Conservation (phyloP, 768 basidiomycete genomes). For the Leucogyrophana mollusca region DNA sequence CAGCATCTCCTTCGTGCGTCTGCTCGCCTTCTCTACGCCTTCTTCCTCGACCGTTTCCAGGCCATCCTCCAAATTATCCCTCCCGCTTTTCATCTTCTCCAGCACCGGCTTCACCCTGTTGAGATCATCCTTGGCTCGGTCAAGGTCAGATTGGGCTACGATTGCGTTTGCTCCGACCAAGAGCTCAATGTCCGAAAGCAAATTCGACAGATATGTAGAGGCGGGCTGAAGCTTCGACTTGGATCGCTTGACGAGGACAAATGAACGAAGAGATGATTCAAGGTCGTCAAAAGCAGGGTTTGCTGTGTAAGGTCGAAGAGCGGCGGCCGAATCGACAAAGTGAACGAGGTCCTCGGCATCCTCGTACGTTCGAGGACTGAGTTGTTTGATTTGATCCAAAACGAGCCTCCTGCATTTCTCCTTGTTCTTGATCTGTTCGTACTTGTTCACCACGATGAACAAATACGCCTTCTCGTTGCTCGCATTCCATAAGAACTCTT, state of each 20-base stretch:
- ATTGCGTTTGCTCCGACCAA: conserved; percentile 84
- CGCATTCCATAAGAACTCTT: conserved; percentile 90
- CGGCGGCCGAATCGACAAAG: conserved; percentile 90
- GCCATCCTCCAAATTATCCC: conserved; percentile 74
- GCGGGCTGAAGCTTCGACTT: conserved; percentile 95
- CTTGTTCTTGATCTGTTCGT: conserved; percentile 93
- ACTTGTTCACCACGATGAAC: conserved; percentile 99
- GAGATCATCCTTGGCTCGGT: conserved; percentile 70
- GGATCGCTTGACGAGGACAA: conserved; percentile 93
- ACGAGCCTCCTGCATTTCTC: conserved; percentile 86
- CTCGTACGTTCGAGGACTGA: conserved; percentile 90
- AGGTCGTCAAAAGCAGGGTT: conserved; percentile 82
- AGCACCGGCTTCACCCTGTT: conserved; percentile 72
- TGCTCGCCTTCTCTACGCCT: conserved; percentile 51
- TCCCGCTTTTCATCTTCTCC: conserved; percentile 79
- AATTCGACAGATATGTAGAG: conserved; percentile 84
- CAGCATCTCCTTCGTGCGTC: conserved; percentile 59
- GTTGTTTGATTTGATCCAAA: conserved; percentile 89
- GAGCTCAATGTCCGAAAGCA: conserved; percentile 88
- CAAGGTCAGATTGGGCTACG: conserved; percentile 77
- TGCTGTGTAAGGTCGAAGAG: conserved; percentile 62
- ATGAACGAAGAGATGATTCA: conserved; percentile 86
- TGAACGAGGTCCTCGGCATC: conserved; percentile 94
- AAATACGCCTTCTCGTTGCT: conserved; percentile 97
- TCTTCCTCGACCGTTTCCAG: conserved; percentile 81